These are phyloP conservation scores for Schizonepeta tenuifolia DNA, from an alignment of 257 asterid genomes.

Conservation along the genomic window DNA sequence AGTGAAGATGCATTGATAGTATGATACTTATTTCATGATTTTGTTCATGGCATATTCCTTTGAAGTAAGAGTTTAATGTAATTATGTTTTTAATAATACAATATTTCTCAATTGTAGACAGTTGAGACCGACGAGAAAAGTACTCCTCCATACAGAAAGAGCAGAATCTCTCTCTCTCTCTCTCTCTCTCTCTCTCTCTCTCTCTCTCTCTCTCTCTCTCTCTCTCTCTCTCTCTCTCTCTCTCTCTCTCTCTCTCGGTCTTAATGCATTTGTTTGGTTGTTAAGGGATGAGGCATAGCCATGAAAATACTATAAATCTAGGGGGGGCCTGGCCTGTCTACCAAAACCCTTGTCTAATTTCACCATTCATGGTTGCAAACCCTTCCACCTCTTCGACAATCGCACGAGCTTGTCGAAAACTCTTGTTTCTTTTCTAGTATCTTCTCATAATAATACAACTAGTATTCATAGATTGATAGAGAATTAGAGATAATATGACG, in stretches of 20 bases:
- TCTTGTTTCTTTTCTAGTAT: constrained; percentile 7
- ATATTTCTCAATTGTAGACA: too few relatives aligned
- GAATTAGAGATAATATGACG: too few relatives aligned
- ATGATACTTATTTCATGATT: neutral
- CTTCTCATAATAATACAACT: neutral
- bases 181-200: neutral
- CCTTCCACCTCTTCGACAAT: constrained; percentile 17
- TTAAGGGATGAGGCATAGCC: constrained; percentile 4
- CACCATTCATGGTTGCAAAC: constrained; percentile 16
- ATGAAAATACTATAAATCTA: neutral
- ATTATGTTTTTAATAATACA: too few relatives aligned
- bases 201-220: neutral
- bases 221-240: neutral
- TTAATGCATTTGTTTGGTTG: neutral
- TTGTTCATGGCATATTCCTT: neutral
- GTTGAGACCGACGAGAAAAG: too few relatives aligned
- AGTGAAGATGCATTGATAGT: too few relatives aligned
- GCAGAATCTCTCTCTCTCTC: neutral
- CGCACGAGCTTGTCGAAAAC: constrained; percentile 12
- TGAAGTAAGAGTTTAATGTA: too few relatives aligned
- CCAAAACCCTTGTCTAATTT: neutral
- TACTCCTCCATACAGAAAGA: too few relatives aligned
- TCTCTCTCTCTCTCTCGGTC: neutral
- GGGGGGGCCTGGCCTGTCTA: constrained; percentile 30
- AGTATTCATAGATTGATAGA: too few relatives aligned